These are phyloP conservation scores for Podospora tetraspora DNA, from an alignment of 495 filamentous ascomycete species.

Conservation along the genomic window DNA sequence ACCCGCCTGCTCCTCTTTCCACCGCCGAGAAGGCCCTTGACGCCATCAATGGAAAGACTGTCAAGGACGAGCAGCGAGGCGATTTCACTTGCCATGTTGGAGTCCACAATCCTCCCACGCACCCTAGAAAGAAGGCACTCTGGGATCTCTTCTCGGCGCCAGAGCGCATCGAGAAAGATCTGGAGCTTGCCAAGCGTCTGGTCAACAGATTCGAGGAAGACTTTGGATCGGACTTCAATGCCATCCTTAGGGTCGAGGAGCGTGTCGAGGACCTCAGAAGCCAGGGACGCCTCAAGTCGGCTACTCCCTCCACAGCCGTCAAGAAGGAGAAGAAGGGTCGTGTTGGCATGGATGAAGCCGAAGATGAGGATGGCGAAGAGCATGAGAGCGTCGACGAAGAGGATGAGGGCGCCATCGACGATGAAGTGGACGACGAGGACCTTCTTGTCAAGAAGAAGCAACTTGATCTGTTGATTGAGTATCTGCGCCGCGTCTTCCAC, in stretches of 20 bases:
- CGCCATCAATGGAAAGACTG: constrained; percentile 91
- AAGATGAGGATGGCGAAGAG: constrained; percentile 68
- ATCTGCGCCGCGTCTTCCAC: constrained; percentile 91
- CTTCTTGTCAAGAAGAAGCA: constrained; percentile 92
- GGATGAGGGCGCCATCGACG: constrained; percentile 70
- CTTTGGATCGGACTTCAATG: constrained; percentile 65
- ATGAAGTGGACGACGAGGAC: constrained; percentile 84
- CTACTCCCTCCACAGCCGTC: constrained; percentile 49
- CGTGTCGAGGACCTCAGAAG: constrained; percentile 72
- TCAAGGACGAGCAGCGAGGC: constrained; percentile 84
- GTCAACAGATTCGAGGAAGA: constrained; percentile 76
- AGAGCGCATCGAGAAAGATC: constrained; percentile 79
- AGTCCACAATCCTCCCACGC: constrained; percentile 79
- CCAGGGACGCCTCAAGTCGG: constrained; percentile 68
- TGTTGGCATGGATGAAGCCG: constrained; percentile 60
- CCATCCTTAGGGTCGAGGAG: constrained; percentile 73
- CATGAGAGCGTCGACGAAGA: constrained; percentile 60
- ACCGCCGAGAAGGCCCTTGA: constrained; percentile 83
- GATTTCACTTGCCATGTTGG: constrained; percentile 98
- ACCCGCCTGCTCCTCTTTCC: constrained; percentile 35
- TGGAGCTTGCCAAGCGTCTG: constrained; percentile 69
- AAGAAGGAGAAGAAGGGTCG: constrained; percentile 58
- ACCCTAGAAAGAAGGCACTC: constrained; percentile 89
- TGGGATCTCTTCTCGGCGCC: constrained; percentile 94
- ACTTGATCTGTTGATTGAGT: constrained; percentile 91